phyloP scores from a whole-genome alignment of 148 eudicot species.

The Nyssa sinensis region DNA sequence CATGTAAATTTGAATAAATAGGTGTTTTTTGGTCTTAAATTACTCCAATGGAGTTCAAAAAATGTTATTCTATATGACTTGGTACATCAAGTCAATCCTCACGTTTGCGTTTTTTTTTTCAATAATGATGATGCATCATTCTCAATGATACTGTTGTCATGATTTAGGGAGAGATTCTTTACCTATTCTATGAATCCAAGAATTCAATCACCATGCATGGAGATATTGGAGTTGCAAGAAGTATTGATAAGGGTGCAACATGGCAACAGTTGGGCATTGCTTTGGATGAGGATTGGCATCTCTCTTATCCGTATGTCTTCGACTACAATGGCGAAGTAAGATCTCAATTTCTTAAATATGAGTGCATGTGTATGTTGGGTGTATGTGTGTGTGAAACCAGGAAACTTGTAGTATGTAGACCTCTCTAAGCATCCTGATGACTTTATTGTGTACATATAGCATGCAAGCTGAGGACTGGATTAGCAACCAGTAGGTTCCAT shows the following conservation, averaged over 20 bases:
- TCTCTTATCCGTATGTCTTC: constrained; percentile 88
- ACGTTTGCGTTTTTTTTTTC: background rate
- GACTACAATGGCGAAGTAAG: constrained; percentile 68
- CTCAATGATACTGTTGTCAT: background rate
- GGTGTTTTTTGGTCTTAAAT: background rate
- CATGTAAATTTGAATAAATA: background rate
- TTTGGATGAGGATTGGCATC: constrained; percentile 97
- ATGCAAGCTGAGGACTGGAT: background rate
- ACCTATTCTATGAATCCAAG: constrained; percentile 82
- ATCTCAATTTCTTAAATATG: background rate
- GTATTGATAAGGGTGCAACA: constrained; percentile 83
- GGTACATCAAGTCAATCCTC: background rate
- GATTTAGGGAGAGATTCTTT: constrained; percentile 67
- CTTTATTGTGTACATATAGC: background rate
- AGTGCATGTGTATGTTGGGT: background rate
- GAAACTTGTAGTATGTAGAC: background rate
- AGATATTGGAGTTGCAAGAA: constrained; percentile 91
- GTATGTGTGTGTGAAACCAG: background rate
- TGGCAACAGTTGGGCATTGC: constrained; percentile 92
- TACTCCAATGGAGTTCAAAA: too few species aligned
- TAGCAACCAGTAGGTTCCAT: background rate
- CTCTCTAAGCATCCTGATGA: background rate
- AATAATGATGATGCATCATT: background rate
- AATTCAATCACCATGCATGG: constrained; percentile 91
- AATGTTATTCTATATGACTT: background rate